Conservation (phyloP, 805 yeast species). For the Kuraishia piskuri region DNA sequence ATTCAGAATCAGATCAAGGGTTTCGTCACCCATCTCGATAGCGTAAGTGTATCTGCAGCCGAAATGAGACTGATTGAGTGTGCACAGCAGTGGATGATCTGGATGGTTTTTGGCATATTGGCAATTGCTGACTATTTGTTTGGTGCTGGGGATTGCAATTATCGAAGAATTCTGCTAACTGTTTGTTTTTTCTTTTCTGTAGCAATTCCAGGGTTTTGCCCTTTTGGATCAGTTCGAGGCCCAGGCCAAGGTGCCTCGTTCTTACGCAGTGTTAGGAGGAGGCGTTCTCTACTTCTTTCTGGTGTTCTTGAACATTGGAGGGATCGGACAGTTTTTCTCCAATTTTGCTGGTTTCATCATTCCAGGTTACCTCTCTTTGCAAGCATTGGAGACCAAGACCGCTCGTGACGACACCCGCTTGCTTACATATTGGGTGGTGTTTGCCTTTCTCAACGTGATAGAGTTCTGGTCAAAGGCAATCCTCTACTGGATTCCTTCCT, state of each 20-base stretch:
- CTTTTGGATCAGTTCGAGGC: slow-evolving; percentile 30
- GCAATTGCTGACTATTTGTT: neutral
- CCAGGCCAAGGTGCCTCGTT: slow-evolving; percentile 59
- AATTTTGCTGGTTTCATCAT: slow-evolving; percentile 85
- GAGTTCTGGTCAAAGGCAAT: slow-evolving; percentile 96
- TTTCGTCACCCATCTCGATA: neutral
- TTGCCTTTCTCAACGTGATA: slow-evolving; percentile 79
- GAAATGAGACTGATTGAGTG: neutral
- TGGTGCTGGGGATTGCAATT: neutral
- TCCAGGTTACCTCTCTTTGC: slow-evolving; percentile 84
- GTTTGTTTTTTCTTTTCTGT: neutral
- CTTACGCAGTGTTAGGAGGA: slow-evolving; percentile 69
- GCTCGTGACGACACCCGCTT: slow-evolving; percentile 84
- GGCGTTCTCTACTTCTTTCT: slow-evolving; percentile 62
- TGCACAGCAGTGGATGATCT: no score
- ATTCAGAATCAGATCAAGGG: neutral
- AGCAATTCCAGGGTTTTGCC: neutral
- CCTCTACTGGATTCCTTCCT: slow-evolving; percentile 93
- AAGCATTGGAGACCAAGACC: slow-evolving; percentile 69
- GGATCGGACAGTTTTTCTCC: slow-evolving; percentile 88
- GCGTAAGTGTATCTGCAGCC: neutral
- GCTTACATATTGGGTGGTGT: slow-evolving; percentile 98
- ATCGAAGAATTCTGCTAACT: neutral
- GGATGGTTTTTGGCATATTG: no score
- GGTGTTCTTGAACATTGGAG: slow-evolving; percentile 86